These are phyloP conservation scores for Ustilago loliicola DNA, from an alignment of 1,284 basidiomycete genomes.

Conservation along the genomic window DNA sequence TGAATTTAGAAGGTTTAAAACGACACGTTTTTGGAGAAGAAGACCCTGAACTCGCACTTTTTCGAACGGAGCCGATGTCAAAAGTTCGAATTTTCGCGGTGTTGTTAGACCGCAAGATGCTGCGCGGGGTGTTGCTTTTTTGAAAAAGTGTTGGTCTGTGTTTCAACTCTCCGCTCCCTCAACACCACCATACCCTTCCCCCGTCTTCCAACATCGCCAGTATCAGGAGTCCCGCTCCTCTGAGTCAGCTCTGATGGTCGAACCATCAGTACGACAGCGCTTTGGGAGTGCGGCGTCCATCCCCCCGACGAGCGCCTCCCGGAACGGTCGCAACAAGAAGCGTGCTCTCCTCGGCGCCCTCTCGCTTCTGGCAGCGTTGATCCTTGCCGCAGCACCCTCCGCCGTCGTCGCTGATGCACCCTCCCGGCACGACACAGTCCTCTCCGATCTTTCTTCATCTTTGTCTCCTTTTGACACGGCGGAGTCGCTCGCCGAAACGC, in stretches of 20 bases:
- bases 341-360: not conserved
- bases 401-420: not conserved
- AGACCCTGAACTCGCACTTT: conserved; percentile 29
- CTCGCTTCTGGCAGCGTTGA: not conserved
- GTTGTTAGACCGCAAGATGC: not conserved
- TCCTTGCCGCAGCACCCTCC: not conserved
- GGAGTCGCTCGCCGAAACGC: conserved; percentile 74
- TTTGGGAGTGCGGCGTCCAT: not conserved
- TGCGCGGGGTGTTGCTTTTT: not conserved
- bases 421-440: not conserved
- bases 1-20: not conserved
- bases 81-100: not conserved
- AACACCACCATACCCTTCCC: not conserved
- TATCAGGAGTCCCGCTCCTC: too few species aligned
- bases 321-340: not conserved
- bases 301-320: not conserved
- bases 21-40: not conserved
- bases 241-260: too few species aligned
- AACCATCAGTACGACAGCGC: not conserved
- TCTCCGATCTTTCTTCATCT: not conserved
- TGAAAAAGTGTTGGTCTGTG: conserved; percentile 11
- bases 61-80: conserved; percentile 1
- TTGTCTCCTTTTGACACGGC: conserved; percentile 1
- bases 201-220: too few species aligned
- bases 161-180: not conserved